Evolutionary conservation across 116 monocot genomes (phyloP).

Genomic region (Trichopus zeylanicus): DNA sequence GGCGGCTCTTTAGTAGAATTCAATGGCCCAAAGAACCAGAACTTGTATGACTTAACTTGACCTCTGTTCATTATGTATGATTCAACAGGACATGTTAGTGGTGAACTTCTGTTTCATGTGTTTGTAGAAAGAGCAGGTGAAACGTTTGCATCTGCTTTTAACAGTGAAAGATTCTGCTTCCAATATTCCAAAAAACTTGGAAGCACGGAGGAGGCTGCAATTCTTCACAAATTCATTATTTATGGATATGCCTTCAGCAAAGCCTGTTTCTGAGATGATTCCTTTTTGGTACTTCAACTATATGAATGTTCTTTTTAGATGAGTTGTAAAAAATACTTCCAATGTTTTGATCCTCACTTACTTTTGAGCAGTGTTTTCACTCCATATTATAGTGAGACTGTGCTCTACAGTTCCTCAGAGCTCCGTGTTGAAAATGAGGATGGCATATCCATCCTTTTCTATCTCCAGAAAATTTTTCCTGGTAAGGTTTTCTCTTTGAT

Average conservation of each 20-base stretch:
- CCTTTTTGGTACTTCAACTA: slow-evolving; percentile 58
- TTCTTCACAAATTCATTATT: slow-evolving; percentile 96
- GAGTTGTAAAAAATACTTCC: neutral
- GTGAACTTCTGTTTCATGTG: slow-evolving; percentile 2
- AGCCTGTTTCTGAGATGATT: slow-evolving; percentile 82
- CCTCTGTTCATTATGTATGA: neutral
- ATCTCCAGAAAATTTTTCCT: slow-evolving; percentile 98
- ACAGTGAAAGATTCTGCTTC: slow-evolving; percentile 88
- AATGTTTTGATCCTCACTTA: neutral
- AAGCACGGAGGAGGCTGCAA: slow-evolving; percentile 83
- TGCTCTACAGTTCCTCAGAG: slow-evolving; percentile 75
- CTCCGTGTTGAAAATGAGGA: slow-evolving; percentile 82
- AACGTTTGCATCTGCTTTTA: slow-evolving; percentile 81
- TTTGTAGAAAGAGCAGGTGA: slow-evolving; percentile 85
- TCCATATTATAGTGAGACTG: slow-evolving; percentile 95
- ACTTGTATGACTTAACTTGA: slow-evolving; percentile 37
- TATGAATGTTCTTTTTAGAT: neutral
- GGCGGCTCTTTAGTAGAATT: slow-evolving; percentile 76
- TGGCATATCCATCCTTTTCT: slow-evolving; percentile 95
- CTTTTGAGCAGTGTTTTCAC: slow-evolving; percentile 73
- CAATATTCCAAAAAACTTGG: slow-evolving; percentile 90
- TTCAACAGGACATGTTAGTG: neutral
- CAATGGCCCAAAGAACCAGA: slow-evolving; percentile 77
- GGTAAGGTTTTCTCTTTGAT: slow-evolving; percentile 39
- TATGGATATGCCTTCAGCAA: slow-evolving; percentile 84